A percentile compares a stretch with the other conserved stretches of the same genome.
These are phyloP conservation scores for Aspergillus glaucus DNA, from an alignment of 2,329 filamentous ascomycete species.

Conservation along the genomic window DNA sequence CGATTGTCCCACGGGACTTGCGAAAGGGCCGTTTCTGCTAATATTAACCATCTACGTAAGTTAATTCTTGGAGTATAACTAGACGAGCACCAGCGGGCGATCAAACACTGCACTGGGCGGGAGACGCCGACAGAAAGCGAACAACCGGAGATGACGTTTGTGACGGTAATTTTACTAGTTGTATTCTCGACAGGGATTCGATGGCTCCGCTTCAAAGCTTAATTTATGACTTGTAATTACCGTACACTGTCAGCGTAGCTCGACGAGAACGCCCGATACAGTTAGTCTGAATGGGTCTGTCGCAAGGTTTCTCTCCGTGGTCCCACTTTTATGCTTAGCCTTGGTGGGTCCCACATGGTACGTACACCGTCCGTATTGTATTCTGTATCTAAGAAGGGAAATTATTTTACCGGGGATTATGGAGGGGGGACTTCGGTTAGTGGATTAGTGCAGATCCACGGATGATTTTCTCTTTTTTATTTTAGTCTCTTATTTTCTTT, in stretches of 20 bases:
- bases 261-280: not conserved
- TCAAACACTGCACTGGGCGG: not conserved
- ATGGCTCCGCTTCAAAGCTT: conserved; percentile 20
- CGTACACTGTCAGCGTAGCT: not conserved
- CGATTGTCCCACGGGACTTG: not conserved
- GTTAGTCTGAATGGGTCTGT: not conserved
- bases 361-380: too few relatives aligned
- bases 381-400: not conserved
- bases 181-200: conserved; percentile 7
- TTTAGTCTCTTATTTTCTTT: not conserved
- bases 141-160: not conserved
- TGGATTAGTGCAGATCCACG: conserved; percentile 19
- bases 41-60: not conserved
- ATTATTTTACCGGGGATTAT: not conserved
- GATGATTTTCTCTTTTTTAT: conserved; percentile 6
- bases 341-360: too few relatives aligned
- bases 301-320: not conserved
- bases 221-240: conserved; percentile 14
- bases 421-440: not conserved
- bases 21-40: not conserved
- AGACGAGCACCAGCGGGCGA: not conserved
- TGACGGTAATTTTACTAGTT: not conserved
- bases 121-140: conserved; percentile 2
- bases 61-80: not conserved
- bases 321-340: too few relatives aligned